phyloP scores from a whole-genome alignment of 345 rosid species.

The Excoecaria cochinchinensis region DNA sequence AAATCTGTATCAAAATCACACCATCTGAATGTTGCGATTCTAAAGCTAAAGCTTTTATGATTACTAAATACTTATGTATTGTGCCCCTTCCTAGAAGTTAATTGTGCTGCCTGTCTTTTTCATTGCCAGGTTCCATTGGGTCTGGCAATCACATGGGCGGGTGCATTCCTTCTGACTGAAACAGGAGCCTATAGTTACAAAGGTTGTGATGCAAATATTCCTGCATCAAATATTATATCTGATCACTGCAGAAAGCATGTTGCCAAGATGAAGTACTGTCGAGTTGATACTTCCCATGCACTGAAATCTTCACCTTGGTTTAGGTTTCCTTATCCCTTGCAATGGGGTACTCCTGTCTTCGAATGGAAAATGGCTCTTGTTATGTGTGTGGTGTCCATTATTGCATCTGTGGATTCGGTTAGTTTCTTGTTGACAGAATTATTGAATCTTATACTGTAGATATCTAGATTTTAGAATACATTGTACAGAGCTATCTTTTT shows the following conservation, averaged over 20 bases:
- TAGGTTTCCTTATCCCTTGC: conserved; percentile 94
- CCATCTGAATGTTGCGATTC: background rate
- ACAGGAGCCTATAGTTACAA: conserved; percentile 75
- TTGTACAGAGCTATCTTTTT: background rate
- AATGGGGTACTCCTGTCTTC: conserved; percentile 96
- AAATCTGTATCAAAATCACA: background rate
- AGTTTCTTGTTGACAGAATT: conserved; percentile 27
- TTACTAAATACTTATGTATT: background rate
- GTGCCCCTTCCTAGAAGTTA: background rate
- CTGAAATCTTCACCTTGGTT: conserved; percentile 88
- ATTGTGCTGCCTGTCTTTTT: conserved; percentile 3
- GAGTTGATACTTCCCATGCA: conserved; percentile 87
- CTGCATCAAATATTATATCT: conserved; percentile 72
- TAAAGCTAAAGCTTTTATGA: background rate
- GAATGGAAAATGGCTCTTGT: conserved; percentile 88
- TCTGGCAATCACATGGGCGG: conserved; percentile 90
- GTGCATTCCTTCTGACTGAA: conserved; percentile 87
- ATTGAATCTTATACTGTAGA: conserved; percentile 3
- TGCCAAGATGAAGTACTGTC: conserved; percentile 75
- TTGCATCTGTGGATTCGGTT: conserved; percentile 91
- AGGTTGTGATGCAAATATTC: conserved; percentile 77
- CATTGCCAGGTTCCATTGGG: conserved; percentile 83
- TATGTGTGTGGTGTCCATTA: conserved; percentile 83
- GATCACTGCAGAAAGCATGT: conserved; percentile 86
- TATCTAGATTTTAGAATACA: background rate